A percentile compares a stretch with the other conserved stretches of the same genome.
phyloP scores from a whole-genome alignment of 192 early-diverging fungal genomes.

The Gamsiella multidivaricata region DNA sequence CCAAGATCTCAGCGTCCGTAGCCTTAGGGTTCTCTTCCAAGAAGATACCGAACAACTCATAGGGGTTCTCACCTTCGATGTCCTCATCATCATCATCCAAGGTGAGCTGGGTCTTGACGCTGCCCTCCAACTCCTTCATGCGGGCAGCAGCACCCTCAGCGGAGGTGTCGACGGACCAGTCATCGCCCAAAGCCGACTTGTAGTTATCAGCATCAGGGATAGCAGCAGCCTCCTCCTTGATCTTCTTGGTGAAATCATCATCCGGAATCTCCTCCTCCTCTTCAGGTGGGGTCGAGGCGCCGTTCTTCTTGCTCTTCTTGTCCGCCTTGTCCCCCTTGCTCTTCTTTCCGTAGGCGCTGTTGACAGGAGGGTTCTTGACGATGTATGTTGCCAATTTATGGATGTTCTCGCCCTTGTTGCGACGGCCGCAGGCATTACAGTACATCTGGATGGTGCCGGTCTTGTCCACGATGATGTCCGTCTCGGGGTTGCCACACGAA shows the following conservation, averaged over 20 bases:
- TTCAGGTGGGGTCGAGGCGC: constrained; percentile 51
- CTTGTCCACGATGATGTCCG: constrained; percentile 79
- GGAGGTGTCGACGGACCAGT: constrained; percentile 87
- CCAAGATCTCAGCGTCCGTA: constrained; percentile 77
- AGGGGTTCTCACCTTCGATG: constrained; percentile 67
- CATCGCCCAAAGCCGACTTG: constrained; percentile 70
- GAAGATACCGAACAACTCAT: constrained; percentile 84
- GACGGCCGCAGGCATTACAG: constrained; percentile 94
- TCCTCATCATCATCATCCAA: constrained; percentile 71
- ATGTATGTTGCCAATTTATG: constrained; percentile 93
- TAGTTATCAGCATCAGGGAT: constrained; percentile 63
- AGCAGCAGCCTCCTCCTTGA: constrained; percentile 76
- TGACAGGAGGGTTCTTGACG: constrained; percentile 89
- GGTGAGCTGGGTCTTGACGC: constrained; percentile 55
- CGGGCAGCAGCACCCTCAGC: constrained; percentile 81
- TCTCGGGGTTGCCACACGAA: constrained; percentile 96
- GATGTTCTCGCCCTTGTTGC: constrained; percentile 83
- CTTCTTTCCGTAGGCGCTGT: constrained; percentile 47
- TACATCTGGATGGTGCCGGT: constrained; percentile 65
- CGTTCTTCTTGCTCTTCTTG: constrained; percentile 62
- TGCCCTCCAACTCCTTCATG: constrained; percentile 72
- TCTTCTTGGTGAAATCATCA: constrained; percentile 74
- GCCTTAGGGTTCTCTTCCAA: constrained; percentile 69
- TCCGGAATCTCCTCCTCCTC: constrained; percentile 67
- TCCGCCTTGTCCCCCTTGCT: constrained; percentile 58